phyloP scores from a whole-genome alignment of 2,329 filamentous ascomycete species.

The Monosporascus sp. region DNA sequence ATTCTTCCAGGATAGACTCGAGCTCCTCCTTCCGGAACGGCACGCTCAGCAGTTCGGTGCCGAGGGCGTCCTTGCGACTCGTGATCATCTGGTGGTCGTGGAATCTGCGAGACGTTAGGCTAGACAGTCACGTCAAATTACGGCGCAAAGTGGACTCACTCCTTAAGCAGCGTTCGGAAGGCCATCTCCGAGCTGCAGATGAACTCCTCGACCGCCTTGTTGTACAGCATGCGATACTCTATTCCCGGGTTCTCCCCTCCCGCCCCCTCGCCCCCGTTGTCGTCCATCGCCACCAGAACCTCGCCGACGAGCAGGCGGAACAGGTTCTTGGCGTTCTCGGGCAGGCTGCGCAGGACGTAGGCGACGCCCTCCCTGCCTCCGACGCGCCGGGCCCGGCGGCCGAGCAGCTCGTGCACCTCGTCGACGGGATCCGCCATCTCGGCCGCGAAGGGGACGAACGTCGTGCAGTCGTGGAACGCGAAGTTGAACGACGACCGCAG shows the following conservation, averaged over 20 bases:
- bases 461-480: slow-evolving; percentile 90
- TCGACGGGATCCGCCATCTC: slow-evolving; percentile 78
- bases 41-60: slow-evolving; percentile 78
- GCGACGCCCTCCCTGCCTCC: slow-evolving; percentile 88
- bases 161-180: slow-evolving; percentile 88
- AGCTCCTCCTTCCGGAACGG: slow-evolving; percentile 85
- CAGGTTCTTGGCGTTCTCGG: slow-evolving; percentile 84
- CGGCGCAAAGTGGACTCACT: slow-evolving; percentile 46
- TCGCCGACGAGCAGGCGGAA: slow-evolving; percentile 83
- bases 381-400: slow-evolving; percentile 70
- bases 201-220: slow-evolving; percentile 94
- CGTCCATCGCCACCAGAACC: slow-evolving; percentile 66
- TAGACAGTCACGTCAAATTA: background rate
- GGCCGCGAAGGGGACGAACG: slow-evolving; percentile 67
- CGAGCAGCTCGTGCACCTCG: slow-evolving; percentile 81
- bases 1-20: slow-evolving; percentile 80
- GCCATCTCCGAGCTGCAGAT: slow-evolving; percentile 96
- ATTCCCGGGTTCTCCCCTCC: slow-evolving; percentile 61
- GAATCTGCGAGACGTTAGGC: slow-evolving; percentile 51
- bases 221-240: slow-evolving; percentile 87
- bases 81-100: slow-evolving; percentile 98
- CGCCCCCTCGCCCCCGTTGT: slow-evolving; percentile 44
- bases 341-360: slow-evolving; percentile 84
- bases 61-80: slow-evolving; percentile 76
- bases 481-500: slow-evolving; percentile 81